Percentiles rank a stretch among this genome's conserved stretches.
These are phyloP conservation scores for Platanus orientalis DNA, from an alignment of 164 flowering plant species.

Conservation along the genomic window DNA sequence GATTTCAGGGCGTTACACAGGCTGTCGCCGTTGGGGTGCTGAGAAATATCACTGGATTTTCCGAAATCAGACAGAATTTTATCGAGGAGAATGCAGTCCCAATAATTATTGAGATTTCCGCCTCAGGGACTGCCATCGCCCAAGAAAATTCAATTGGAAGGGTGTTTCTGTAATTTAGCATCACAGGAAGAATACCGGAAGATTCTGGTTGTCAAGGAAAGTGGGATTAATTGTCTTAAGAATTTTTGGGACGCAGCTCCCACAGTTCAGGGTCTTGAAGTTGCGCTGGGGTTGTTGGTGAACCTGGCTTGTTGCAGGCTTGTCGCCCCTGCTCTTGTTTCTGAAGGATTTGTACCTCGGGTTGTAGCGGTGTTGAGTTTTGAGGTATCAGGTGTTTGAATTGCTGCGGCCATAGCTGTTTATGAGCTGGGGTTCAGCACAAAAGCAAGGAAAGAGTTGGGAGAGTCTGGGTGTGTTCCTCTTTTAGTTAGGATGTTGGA, in stretches of 20 bases:
- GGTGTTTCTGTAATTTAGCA: constrained; percentile 64
- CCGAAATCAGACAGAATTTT: constrained; percentile 56
- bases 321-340: constrained; percentile 46
- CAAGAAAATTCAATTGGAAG: constrained; percentile 77
- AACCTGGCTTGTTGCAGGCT: constrained; percentile 42
- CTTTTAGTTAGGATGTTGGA: constrained; percentile 68
- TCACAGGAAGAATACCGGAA: constrained; percentile 51
- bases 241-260: constrained; percentile 67
- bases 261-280: constrained; percentile 40
- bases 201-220: constrained; percentile 57
- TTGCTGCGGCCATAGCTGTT: constrained; percentile 57
- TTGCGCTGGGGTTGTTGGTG: constrained; percentile 49
- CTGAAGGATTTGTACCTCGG: constrained; percentile 50
- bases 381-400: constrained; percentile 50
- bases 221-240: constrained; percentile 59
- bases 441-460: constrained; percentile 60
- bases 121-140: constrained; percentile 62
- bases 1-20: too few species aligned
- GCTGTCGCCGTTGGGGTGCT: constrained; percentile 78
- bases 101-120: constrained; percentile 46
- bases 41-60: constrained; percentile 57
- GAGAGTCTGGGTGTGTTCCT: constrained; percentile 59
- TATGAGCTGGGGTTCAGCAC: constrained; percentile 44
- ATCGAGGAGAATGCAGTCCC: constrained; percentile 62
- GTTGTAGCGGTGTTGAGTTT: constrained; percentile 39